Percentiles rank a stretch among this genome's conserved stretches.
Evolutionary conservation across 2,329 filamentous ascomycete species (phyloP).

Genomic region (Paracoccidioides brasiliensis): DNA sequence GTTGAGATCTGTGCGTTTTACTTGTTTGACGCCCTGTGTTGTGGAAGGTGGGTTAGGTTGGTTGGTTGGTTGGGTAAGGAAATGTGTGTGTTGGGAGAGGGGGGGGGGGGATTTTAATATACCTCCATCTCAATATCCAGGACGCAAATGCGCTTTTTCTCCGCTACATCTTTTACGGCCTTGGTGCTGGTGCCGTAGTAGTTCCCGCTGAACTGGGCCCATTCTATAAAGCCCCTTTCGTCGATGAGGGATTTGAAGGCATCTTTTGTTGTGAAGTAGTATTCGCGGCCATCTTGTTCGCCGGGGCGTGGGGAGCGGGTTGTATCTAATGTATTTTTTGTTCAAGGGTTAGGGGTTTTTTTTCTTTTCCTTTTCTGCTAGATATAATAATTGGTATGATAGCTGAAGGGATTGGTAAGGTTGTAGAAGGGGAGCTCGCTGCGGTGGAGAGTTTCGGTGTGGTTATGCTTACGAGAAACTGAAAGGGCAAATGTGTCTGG

Average conservation of each 20-base stretch:
- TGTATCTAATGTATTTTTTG: constrained; percentile 44
- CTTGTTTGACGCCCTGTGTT: constrained; percentile 71
- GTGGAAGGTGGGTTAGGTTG: neutral
- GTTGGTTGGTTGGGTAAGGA: neutral
- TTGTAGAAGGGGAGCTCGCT: neutral
- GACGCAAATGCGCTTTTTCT: constrained; percentile 61
- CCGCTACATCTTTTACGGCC: constrained; percentile 62
- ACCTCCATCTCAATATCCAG: constrained; percentile 97
- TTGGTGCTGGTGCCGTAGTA: constrained; percentile 72
- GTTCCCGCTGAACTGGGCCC: constrained; percentile 75
- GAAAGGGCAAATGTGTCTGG: constrained; percentile 33
- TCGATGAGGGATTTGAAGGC: constrained; percentile 55
- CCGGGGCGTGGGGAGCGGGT: constrained; percentile 63
- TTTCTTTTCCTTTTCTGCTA: constrained; percentile 9
- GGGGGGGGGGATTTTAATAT: constrained; percentile 1
- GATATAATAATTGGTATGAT: constrained; percentile 10
- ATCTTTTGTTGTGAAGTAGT: constrained; percentile 59
- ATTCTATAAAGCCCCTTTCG: constrained; percentile 69
- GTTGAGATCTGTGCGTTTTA: constrained; percentile 60
- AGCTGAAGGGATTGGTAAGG: constrained; percentile 9
- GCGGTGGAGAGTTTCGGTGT: too few relatives aligned
- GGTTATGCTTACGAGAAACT: constrained; percentile 23
- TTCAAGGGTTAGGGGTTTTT: too few relatives aligned
- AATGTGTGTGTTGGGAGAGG: neutral
- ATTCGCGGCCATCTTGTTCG: constrained; percentile 65